Evolutionary conservation across 148 eudicot species (phyloP).

Genomic region (Dianthus caryophyllus): DNA sequence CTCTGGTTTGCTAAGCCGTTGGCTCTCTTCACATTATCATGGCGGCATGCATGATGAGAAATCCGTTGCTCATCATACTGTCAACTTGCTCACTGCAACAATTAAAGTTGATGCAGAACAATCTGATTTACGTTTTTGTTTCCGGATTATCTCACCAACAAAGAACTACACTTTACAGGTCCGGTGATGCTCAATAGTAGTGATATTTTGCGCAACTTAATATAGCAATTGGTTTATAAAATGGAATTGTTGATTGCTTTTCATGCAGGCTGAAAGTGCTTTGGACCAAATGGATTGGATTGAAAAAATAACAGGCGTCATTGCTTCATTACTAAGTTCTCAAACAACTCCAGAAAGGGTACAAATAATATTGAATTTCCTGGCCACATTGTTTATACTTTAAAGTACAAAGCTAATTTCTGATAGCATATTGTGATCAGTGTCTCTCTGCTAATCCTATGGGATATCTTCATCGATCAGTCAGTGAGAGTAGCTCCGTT

Average conservation of each 20-base stretch:
- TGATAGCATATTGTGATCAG: constrained; percentile 37
- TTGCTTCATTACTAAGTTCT: constrained; percentile 90
- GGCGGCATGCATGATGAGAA: constrained; percentile 95
- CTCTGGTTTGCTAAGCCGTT: constrained; percentile 92
- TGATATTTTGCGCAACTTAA: not conserved
- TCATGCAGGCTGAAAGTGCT: constrained; percentile 90
- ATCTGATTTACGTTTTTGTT: constrained; percentile 96
- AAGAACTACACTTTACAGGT: constrained; percentile 98
- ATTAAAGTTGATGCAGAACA: constrained; percentile 98
- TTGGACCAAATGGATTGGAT: constrained; percentile 99
- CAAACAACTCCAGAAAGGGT: constrained; percentile 97
- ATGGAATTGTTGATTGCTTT: constrained; percentile 14
- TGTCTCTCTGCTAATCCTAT: constrained; percentile 65
- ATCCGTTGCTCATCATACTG: constrained; percentile 95
- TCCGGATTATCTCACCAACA: constrained; percentile 93
- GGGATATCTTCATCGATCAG: constrained; percentile 91
- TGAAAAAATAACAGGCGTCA: constrained; percentile 97
- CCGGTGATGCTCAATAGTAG: constrained; percentile 6
- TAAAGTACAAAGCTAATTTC: constrained; percentile 14
- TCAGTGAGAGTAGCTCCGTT: constrained; percentile 96
- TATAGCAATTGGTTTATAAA: not conserved
- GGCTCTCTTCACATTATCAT: constrained; percentile 98
- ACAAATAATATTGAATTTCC: constrained; percentile 22
- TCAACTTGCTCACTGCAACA: constrained; percentile 88
- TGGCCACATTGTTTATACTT: constrained; percentile 11